These are phyloP conservation scores for Gastrolobium villosum DNA, from an alignment of 306 rosid species.

Conservation along the genomic window DNA sequence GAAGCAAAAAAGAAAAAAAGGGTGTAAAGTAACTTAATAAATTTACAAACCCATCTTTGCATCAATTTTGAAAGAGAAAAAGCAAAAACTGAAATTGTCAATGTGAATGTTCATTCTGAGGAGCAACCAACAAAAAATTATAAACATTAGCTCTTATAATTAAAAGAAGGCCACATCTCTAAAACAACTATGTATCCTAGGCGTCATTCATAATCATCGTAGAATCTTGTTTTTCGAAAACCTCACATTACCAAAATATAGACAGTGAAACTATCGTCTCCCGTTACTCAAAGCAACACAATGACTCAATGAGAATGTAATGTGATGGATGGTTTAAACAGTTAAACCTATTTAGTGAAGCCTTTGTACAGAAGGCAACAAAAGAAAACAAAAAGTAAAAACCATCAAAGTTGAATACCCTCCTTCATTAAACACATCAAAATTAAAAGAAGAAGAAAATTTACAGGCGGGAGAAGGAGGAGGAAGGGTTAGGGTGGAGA, in stretches of 20 bases:
- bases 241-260: constrained; percentile 1
- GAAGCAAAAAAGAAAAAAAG: too few species aligned
- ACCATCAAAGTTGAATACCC: not conserved
- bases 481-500: constrained; percentile 59
- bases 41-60: not conserved
- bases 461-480: constrained; percentile 58
- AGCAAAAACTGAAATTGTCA: not conserved
- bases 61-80: not conserved
- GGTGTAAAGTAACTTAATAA: too few species aligned
- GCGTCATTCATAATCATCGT: not conserved
- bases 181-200: not conserved
- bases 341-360: not conserved
- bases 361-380: too few species aligned
- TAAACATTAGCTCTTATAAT: not conserved
- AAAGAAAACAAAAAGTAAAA: not conserved
- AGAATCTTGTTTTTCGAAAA: not conserved
- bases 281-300: not conserved
- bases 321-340: not conserved
- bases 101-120: not conserved
- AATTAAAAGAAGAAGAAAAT: constrained; percentile 13
- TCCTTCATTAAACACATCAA: not conserved
- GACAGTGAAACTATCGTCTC: too few species aligned
- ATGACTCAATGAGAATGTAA: not conserved
- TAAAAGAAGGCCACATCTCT: not conserved
- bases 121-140: not conserved